These are phyloP conservation scores for Scalesia atractyloides DNA, from an alignment of 129 eudicot species.

Conservation along the genomic window DNA sequence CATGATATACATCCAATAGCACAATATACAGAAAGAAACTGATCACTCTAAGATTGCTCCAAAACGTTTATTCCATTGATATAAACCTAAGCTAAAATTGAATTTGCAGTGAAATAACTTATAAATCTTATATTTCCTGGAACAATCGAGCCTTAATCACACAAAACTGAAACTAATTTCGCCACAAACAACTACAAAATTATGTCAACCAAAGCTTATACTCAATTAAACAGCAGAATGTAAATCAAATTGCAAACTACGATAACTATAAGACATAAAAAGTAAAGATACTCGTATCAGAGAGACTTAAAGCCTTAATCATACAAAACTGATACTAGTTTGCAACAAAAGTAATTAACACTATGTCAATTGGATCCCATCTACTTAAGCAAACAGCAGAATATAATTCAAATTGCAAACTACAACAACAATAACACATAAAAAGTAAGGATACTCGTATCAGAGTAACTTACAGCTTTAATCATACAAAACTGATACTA, in stretches of 20 bases:
- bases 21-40: not conserved
- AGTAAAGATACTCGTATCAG: too few relatives aligned
- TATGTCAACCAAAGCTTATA: not conserved
- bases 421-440: not conserved
- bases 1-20: not conserved
- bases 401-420: not conserved
- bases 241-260: not conserved
- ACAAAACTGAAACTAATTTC: not conserved
- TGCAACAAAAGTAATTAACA: not conserved
- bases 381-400: not conserved
- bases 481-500: too few relatives aligned
- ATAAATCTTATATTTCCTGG: not conserved
- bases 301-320: not conserved
- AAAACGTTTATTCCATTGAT: not conserved
- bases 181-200: not conserved
- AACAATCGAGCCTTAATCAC: conserved; percentile 5
- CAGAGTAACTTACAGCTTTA: not conserved
- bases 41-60: not conserved
- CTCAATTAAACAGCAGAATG: not conserved
- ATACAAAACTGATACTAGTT: not conserved
- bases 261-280: not conserved
- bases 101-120: not conserved
- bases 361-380: not conserved
- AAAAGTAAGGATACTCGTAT: not conserved
- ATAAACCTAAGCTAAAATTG: not conserved